Percentiles rank a stretch among this genome's conserved stretches.
These are phyloP conservation scores for Jatropha curcas DNA, from an alignment of 345 rosid species.

Conservation along the genomic window DNA sequence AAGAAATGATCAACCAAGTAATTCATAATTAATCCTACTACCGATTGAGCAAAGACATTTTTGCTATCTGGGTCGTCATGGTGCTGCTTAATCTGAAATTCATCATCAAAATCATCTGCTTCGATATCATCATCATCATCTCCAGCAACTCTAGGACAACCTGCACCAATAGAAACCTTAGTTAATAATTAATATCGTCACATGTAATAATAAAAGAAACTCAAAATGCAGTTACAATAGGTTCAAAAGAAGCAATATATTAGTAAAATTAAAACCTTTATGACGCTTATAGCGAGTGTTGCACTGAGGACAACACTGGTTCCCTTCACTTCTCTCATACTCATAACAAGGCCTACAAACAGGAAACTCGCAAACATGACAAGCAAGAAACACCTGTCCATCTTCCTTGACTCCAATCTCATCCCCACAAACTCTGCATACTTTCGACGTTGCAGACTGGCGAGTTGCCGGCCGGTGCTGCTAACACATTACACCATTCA, in stretches of 20 bases:
- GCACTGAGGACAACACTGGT: slow-evolving; percentile 88
- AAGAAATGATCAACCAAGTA: not conserved
- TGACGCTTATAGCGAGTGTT: slow-evolving; percentile 85
- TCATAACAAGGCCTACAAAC: slow-evolving; percentile 90
- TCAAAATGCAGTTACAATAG: not conserved
- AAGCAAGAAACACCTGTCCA: slow-evolving; percentile 70
- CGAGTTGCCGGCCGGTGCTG: slow-evolving; percentile 35
- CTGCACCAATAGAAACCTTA: slow-evolving; percentile 28
- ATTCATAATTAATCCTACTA: slow-evolving; percentile 14
- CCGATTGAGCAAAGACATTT: slow-evolving; percentile 35
- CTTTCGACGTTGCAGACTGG: slow-evolving; percentile 40
- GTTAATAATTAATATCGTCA: not conserved
- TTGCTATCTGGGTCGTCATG: slow-evolving; percentile 36
- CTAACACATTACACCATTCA: slow-evolving; percentile 30
- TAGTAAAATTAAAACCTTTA: no score
- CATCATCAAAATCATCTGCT: slow-evolving; percentile 66
- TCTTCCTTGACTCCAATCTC: slow-evolving; percentile 58
- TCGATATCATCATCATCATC: slow-evolving; percentile 73
- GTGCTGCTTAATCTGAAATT: slow-evolving; percentile 48
- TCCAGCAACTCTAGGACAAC: slow-evolving; percentile 66
- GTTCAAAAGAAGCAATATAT: no score
- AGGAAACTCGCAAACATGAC: slow-evolving; percentile 76
- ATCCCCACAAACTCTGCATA: slow-evolving; percentile 79
- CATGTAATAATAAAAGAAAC: not conserved
- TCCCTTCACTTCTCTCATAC: slow-evolving; percentile 88